Evolutionary conservation across 768 basidiomycete genomes (phyloP).

Genomic region (Tricholoma terreum): DNA sequence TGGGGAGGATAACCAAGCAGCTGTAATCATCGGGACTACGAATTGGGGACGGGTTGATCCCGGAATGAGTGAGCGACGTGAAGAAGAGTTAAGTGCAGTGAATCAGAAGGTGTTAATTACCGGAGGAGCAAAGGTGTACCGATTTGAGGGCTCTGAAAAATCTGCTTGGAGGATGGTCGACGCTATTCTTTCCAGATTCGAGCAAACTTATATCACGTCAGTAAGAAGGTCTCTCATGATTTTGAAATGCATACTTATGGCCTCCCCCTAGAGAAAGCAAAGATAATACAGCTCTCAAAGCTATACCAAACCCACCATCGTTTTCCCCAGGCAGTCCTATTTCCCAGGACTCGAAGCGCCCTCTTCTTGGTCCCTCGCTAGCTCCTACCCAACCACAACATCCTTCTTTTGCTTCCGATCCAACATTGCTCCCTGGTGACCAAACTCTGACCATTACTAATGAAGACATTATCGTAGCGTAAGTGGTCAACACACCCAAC

Average conservation of each 20-base stretch:
- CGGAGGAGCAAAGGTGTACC: not conserved
- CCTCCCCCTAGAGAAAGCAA: constrained; percentile 5
- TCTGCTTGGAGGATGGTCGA: not conserved
- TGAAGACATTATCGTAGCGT: constrained; percentile 18
- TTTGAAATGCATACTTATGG: too few species aligned
- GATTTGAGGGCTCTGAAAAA: not conserved
- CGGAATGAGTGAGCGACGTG: not conserved
- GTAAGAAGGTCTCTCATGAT: not conserved
- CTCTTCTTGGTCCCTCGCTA: too few species aligned
- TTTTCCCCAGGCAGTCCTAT: too few species aligned
- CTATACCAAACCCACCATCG: not conserved
- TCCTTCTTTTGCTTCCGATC: not conserved
- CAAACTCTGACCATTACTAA: not conserved
- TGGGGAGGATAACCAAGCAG: not conserved
- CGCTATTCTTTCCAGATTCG: not conserved
- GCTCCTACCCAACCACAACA: too few species aligned
- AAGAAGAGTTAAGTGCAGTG: not conserved
- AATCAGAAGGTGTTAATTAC: constrained; percentile 3
- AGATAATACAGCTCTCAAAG: constrained; percentile 10
- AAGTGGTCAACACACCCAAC: not conserved
- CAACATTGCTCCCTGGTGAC: not conserved
- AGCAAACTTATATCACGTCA: not conserved
- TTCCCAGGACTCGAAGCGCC: not conserved
- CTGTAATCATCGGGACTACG: constrained; percentile 9
- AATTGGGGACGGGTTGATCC: not conserved